phyloP scores from a whole-genome alignment of 805 yeast genomes.

The Pichia exigua region DNA sequence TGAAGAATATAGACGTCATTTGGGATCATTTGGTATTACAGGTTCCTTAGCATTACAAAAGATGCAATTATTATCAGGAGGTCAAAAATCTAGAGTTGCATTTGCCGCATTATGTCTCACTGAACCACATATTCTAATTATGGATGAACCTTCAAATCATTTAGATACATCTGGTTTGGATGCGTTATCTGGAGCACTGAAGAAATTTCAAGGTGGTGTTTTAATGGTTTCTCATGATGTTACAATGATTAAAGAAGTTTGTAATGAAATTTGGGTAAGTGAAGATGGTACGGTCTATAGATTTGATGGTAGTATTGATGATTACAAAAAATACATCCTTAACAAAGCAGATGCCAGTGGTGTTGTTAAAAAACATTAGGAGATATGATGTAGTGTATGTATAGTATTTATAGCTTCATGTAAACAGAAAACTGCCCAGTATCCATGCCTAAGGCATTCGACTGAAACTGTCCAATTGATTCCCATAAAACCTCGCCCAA shows the following conservation, averaged over 20 bases:
- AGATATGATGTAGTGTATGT: no score
- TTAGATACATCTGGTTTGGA: conserved; percentile 97
- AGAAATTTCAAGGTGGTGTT: conserved; percentile 87
- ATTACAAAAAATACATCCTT: conserved; percentile 82
- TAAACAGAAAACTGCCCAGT: no score
- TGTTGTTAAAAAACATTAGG: conserved; percentile 78
- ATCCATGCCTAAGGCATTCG: no score
- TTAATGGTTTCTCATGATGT: conserved; percentile 98
- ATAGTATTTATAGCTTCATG: not conserved
- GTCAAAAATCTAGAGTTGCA: conserved; percentile 97
- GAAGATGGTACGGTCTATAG: conserved; percentile 75
- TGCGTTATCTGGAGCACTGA: conserved; percentile 86
- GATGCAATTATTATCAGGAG: conserved; percentile 87
- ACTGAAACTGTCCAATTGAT: no score
- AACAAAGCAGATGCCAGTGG: conserved; percentile 73
- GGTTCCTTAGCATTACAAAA: conserved; percentile 90
- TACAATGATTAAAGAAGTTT: conserved; percentile 75
- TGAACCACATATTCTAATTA: conserved; percentile 83
- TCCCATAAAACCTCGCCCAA: no score
- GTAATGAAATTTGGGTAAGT: conserved; percentile 93
- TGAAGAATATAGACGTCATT: conserved; percentile 93
- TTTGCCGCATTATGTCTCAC: conserved; percentile 89
- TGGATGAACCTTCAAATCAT: conserved; percentile 98
- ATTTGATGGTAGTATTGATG: conserved; percentile 78
- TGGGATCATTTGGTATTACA: conserved; percentile 95